phyloP scores from a whole-genome alignment of 176 grass and related monocot genomes.

The Tillandsia leiboldiana region DNA sequence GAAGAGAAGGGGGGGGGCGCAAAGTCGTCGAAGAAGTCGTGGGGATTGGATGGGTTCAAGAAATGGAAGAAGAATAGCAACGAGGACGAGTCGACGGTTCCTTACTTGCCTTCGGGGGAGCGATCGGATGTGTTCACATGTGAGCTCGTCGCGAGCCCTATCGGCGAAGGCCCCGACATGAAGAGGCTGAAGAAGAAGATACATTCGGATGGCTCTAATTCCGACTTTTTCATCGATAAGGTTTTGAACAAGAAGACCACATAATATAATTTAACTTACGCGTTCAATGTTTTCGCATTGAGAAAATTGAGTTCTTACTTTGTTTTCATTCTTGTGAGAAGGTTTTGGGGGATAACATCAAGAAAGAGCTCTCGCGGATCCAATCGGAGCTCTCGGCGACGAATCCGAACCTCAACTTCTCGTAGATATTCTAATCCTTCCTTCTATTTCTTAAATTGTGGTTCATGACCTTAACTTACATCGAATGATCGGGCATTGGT shows the following conservation, averaged over 20 bases:
- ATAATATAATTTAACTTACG: background rate
- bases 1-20: slow-evolving; percentile 28
- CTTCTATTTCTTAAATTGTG: background rate
- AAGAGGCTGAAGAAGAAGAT: slow-evolving; percentile 55
- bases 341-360: slow-evolving; percentile 71
- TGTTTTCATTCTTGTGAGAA: slow-evolving; percentile 24
- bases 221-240: slow-evolving; percentile 49
- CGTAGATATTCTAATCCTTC: slow-evolving; percentile 31
- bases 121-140: slow-evolving; percentile 5
- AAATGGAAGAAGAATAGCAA: slow-evolving; percentile 59
- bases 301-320: too few relatives aligned
- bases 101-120: slow-evolving; percentile 16
- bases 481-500: background rate
- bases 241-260: background rate
- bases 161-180: slow-evolving; percentile 29
- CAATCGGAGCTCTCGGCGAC: slow-evolving; percentile 58
- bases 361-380: slow-evolving; percentile 84
- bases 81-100: slow-evolving; percentile 21
- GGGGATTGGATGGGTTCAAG: slow-evolving; percentile 80
- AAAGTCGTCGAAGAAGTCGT: slow-evolving; percentile 34
- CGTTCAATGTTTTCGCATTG: too few relatives aligned
- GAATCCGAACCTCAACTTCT: slow-evolving; percentile 55
- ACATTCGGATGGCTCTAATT: slow-evolving; percentile 20
- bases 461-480: too few relatives aligned
- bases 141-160: slow-evolving; percentile 37